A percentile compares a stretch with the other conserved stretches of the same genome.
phyloP scores from a whole-genome alignment of 768 basidiomycete species.

The Nidula microcarpa region DNA sequence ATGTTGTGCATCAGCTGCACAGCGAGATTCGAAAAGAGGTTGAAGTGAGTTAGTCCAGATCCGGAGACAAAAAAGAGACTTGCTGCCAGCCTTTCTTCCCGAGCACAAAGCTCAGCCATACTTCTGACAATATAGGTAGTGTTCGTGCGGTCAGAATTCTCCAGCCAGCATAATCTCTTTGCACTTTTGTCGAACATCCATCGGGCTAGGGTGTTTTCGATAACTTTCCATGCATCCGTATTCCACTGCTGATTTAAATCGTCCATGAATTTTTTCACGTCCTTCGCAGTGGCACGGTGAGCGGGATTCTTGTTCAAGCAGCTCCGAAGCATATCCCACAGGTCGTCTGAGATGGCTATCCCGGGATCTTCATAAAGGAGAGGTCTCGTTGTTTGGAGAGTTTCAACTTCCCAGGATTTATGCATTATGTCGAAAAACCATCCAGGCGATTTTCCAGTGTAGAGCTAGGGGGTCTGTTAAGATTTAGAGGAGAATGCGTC shows the following conservation, averaged over 20 bases:
- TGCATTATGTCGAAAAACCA: background rate
- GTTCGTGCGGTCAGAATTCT: background rate
- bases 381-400: background rate
- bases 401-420: background rate
- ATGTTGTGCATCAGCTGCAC: background rate
- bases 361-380: background rate
- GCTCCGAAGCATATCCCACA: background rate
- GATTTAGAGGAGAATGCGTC: background rate
- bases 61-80: conserved; percentile 10
- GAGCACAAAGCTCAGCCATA: conserved; percentile 10
- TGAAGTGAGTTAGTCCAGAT: conserved; percentile 1
- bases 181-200: background rate
- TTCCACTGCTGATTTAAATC: background rate
- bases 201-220: background rate
- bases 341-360: background rate
- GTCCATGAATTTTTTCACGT: background rate
- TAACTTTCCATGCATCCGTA: background rate
- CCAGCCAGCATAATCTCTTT: background rate
- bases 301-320: background rate
- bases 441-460: background rate
- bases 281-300: background rate
- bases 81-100: conserved; percentile 9
- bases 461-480: background rate
- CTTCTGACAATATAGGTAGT: conserved; percentile 6
- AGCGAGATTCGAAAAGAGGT: background rate